Percentiles rank a stretch among this genome's conserved stretches.
Conservation (phyloP, 306 rosid species). For the Astragalus glycyphyllos region DNA sequence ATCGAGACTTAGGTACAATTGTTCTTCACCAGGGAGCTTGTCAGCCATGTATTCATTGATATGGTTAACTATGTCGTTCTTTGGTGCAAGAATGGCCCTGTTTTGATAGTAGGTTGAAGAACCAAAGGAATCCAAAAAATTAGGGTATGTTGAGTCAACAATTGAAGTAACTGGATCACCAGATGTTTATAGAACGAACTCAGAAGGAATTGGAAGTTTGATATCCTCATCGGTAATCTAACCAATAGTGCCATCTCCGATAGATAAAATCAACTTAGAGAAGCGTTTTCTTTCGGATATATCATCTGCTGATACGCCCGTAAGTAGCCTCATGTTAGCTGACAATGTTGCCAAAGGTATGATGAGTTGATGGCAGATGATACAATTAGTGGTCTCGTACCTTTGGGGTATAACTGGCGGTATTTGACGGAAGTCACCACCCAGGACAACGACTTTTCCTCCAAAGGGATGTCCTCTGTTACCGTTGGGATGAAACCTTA, state of each 20-base stretch:
- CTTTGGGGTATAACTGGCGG: not conserved
- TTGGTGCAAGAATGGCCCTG: not conserved
- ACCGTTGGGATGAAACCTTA: too few species aligned
- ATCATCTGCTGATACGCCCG: not conserved
- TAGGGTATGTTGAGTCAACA: not conserved
- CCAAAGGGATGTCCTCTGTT: not conserved
- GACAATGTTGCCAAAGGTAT: not conserved
- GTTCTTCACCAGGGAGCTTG: not conserved
- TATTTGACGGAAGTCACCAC: not conserved
- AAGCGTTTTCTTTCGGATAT: too few species aligned
- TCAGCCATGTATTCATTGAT: not conserved
- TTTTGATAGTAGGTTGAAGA: not conserved
- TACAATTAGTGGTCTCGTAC: not conserved
- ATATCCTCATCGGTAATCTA: not conserved
- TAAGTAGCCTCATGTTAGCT: not conserved
- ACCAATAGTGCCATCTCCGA: not conserved
- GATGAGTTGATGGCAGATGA: not conserved
- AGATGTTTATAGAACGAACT: not conserved
- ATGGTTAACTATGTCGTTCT: not conserved
- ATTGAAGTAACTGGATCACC: not conserved
- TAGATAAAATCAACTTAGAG: not conserved
- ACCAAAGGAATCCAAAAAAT: too few species aligned
- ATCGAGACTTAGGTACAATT: not conserved
- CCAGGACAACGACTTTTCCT: not conserved
- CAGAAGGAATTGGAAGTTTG: not conserved